These are phyloP conservation scores for Kwoniella sp. DNA, from an alignment of 768 basidiomycete species.

Conservation along the genomic window DNA sequence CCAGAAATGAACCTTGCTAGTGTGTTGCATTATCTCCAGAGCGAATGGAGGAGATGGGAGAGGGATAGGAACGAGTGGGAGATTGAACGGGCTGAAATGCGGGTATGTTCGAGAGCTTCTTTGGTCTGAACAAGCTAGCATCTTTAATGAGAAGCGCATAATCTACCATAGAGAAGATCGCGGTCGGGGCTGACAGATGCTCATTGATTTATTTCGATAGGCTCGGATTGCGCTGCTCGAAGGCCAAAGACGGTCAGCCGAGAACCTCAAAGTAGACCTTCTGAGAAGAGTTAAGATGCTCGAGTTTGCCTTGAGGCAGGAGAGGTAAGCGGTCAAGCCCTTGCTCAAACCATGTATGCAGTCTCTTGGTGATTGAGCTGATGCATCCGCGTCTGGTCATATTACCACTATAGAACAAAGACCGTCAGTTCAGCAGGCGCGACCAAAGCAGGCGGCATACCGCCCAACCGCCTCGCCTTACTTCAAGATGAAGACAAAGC, in stretches of 20 bases:
- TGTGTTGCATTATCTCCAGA: constrained; percentile 95
- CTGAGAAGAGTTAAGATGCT: constrained; percentile 98
- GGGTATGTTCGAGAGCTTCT: no score
- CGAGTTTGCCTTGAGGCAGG: constrained; percentile 93
- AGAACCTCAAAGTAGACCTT: constrained; percentile 93
- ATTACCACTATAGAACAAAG: constrained; percentile 37
- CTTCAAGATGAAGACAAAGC: constrained; percentile 47
- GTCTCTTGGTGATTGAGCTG: no score
- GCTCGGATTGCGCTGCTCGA: constrained; percentile 96
- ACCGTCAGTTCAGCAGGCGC: constrained; percentile 32
- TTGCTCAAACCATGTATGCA: no score
- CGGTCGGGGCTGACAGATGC: constrained; percentile 35
- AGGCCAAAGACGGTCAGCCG: constrained; percentile 93
- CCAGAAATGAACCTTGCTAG: constrained; percentile 84
- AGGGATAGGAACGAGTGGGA: constrained; percentile 99
- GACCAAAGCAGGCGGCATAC: constrained; percentile 13
- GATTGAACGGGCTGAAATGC: constrained; percentile 98
- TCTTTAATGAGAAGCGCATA: no score
- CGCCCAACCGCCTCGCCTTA: constrained; percentile 35
- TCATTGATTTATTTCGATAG: constrained; percentile 57
- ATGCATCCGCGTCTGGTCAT: no score
- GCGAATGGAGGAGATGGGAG: constrained; percentile 96
- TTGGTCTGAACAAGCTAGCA: no score
- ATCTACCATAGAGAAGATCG: no score
- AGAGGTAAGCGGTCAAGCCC: constrained; percentile 68